phyloP scores from a whole-genome alignment of 257 asterid species.

The Agastache rugosa region DNA sequence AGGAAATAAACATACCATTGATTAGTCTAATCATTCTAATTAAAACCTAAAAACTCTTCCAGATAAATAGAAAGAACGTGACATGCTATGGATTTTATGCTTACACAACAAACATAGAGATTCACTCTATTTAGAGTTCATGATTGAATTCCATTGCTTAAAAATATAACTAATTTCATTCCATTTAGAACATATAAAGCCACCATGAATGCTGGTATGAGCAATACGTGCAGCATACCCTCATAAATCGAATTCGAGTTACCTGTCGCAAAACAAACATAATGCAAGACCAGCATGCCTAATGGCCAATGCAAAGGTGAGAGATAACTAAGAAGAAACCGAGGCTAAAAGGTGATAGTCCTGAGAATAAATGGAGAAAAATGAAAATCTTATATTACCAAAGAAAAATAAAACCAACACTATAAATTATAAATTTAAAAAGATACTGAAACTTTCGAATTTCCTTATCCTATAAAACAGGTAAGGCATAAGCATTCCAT shows the following conservation, averaged over 20 bases:
- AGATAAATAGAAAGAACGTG: neutral
- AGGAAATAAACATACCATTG: slow-evolving; percentile 25
- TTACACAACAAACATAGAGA: neutral
- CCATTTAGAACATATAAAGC: too few relatives aligned
- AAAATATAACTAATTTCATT: too few relatives aligned
- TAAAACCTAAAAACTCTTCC: slow-evolving; percentile 11
- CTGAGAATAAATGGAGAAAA: neutral
- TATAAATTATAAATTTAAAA: neutral
- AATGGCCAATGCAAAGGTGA: neutral
- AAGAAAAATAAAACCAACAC: neutral
- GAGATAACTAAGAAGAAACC: slow-evolving; percentile 5
- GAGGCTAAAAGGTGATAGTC: neutral
- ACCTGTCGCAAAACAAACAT: too few relatives aligned
- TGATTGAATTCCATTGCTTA: too few relatives aligned
- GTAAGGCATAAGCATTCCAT: slow-evolving; percentile 17
- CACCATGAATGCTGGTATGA: too few relatives aligned
- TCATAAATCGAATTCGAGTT: too few relatives aligned
- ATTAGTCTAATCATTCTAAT: slow-evolving; percentile 14
- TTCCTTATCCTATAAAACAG: neutral
- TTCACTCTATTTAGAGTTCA: too few relatives aligned
- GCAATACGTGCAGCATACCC: too few relatives aligned
- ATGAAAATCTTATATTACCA: neutral
- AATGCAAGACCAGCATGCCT: slow-evolving; percentile 1
- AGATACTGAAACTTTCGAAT: neutral
- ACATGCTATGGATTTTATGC: slow-evolving; percentile 3